Evolutionary conservation across 1,284 basidiomycete species (phyloP).

Genomic region (Tilletia indica): DNA sequence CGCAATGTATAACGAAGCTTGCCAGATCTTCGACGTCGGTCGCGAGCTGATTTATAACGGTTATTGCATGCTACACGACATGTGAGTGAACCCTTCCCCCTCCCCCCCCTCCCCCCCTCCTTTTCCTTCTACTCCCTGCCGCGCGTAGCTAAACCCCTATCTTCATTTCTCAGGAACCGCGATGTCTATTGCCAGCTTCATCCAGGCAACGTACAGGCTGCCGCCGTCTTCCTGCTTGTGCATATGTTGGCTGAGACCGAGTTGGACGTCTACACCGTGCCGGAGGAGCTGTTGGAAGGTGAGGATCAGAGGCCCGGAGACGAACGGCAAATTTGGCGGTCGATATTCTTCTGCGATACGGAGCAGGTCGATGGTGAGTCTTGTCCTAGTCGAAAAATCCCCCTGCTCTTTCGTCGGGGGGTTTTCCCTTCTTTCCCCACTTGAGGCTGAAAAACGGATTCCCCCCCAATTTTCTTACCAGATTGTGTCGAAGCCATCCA

Average conservation of each 20-base stretch:
- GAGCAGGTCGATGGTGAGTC: not conserved
- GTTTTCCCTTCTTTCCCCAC: too few relatives aligned
- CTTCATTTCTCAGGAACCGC: not conserved
- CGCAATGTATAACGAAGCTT: constrained; percentile 42
- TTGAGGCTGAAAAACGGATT: not conserved
- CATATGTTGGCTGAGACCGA: not conserved
- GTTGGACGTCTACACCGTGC: not conserved
- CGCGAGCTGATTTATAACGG: constrained; percentile 8
- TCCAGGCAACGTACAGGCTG: constrained; percentile 1
- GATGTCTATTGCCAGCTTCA: not conserved
- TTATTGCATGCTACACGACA: constrained; percentile 3
- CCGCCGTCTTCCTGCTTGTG: not conserved
- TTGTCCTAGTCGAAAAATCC: not conserved
- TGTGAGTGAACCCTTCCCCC: not conserved
- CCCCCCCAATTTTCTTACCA: not conserved
- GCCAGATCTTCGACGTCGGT: constrained; percentile 9
- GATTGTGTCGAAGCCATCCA: not conserved
- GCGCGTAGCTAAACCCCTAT: not conserved
- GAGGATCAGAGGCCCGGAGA: not conserved
- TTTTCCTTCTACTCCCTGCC: not conserved
- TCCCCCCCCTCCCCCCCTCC: too few relatives aligned
- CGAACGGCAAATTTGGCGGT: not conserved
- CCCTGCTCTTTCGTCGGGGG: too few relatives aligned
- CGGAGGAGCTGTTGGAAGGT: not conserved
- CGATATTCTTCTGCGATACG: not conserved